A percentile compares a stretch with the other conserved stretches of the same genome.
phyloP scores from a whole-genome alignment of 2,329 filamentous ascomycete genomes.

The Aspergillus sp. region DNA sequence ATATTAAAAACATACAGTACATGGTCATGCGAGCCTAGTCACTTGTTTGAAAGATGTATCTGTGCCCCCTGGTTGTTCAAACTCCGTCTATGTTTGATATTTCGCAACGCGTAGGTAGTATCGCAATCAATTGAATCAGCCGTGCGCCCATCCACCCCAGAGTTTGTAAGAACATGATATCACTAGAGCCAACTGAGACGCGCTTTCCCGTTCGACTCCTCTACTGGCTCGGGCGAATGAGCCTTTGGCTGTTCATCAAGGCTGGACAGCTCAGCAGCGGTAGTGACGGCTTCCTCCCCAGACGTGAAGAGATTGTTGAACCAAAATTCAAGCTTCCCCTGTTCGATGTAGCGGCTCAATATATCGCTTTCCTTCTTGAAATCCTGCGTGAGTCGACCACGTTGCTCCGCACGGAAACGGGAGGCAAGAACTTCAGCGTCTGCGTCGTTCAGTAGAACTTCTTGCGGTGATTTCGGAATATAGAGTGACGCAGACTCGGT shows the following conservation, averaged over 20 bases:
- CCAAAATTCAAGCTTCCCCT: slow-evolving; percentile 70
- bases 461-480: slow-evolving; percentile 24
- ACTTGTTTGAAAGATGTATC: too few relatives aligned
- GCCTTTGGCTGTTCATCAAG: slow-evolving; percentile 1
- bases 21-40: too few relatives aligned
- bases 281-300: slow-evolving; percentile 12
- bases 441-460: slow-evolving; percentile 27
- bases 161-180: neutral
- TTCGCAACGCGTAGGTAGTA: too few relatives aligned
- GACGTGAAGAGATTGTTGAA: slow-evolving; percentile 36
- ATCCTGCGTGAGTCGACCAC: slow-evolving; percentile 66
- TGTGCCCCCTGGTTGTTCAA: too few relatives aligned
- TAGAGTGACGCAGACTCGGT: slow-evolving; percentile 19
- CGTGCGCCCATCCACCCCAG: too few relatives aligned
- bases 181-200: slow-evolving; percentile 17
- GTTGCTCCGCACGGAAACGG: slow-evolving; percentile 60
- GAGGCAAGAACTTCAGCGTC: slow-evolving; percentile 50
- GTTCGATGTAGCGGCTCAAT: slow-evolving; percentile 64
- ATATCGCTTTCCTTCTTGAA: slow-evolving; percentile 69
- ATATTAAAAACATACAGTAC: too few relatives aligned
- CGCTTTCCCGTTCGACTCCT: slow-evolving; percentile 3
- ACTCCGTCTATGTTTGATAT: too few relatives aligned
- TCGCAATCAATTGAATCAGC: too few relatives aligned
- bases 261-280: neutral
- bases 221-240: neutral